A percentile compares a stretch with the other conserved stretches of the same genome.
These are phyloP conservation scores for Colletotrichum sp. DNA, from an alignment of 2,329 filamentous ascomycete genomes.

Conservation along the genomic window DNA sequence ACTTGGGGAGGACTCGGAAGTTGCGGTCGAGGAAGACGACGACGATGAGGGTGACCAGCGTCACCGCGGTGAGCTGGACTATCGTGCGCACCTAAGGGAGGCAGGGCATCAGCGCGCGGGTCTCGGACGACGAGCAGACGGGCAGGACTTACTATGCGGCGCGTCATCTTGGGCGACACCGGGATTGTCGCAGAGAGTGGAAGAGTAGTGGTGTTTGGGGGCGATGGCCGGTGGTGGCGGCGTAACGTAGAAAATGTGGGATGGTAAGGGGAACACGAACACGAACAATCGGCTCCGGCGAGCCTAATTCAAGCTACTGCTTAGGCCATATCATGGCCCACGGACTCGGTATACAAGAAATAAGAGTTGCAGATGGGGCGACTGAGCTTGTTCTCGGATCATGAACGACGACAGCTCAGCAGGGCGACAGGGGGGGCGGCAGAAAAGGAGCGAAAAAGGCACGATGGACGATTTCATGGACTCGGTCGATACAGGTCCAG, in stretches of 20 bases:
- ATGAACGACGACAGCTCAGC: background rate
- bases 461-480: background rate
- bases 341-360: background rate
- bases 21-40: conserved; percentile 86
- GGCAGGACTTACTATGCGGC: conserved; percentile 24
- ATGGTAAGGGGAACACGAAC: background rate
- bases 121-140: background rate
- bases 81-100: conserved; percentile 65
- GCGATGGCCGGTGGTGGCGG: background rate
- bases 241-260: background rate
- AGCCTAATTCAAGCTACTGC: conserved; percentile 16
- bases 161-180: conserved; percentile 23
- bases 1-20: conserved; percentile 83
- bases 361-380: background rate
- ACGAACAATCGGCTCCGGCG: conserved; percentile 12
- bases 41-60: conserved; percentile 70
- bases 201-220: background rate
- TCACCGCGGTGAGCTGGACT: conserved; percentile 74
- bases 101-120: background rate
- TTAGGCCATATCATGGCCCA: conserved; percentile 20
- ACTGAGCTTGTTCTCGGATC: conserved; percentile 8
- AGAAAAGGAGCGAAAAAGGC: conserved; percentile 12
- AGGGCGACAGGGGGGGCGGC: background rate
- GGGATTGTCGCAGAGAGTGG: background rate
- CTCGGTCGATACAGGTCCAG: conserved; percentile 3